These are phyloP conservation scores for Hericium rajendrae DNA, from an alignment of 768 basidiomycete genomes.

Conservation along the genomic window DNA sequence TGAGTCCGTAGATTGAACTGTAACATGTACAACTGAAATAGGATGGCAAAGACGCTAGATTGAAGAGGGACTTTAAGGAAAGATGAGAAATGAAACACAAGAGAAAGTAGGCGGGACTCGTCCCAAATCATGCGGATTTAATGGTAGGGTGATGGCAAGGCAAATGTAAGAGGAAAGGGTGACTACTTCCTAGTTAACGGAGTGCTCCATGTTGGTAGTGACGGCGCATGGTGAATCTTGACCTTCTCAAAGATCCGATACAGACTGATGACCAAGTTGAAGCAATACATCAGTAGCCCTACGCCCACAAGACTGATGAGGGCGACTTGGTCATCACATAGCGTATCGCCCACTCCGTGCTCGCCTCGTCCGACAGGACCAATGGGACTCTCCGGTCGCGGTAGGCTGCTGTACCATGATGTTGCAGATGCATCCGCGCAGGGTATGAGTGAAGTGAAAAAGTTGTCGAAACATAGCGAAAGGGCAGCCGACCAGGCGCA, in stretches of 20 bases:
- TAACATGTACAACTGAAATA: no score
- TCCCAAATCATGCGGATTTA: not conserved
- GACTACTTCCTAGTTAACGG: not conserved
- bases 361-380: constrained; percentile 33
- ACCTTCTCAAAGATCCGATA: constrained; percentile 87
- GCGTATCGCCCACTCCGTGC: constrained; percentile 38
- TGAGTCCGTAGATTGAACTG: no score
- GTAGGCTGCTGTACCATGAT: constrained; percentile 67
- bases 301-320: constrained; percentile 72
- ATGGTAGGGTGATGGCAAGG: not conserved
- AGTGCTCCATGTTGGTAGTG: not conserved
- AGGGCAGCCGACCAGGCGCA: constrained; percentile 91
- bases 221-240: constrained; percentile 44
- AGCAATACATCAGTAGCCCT: constrained; percentile 72
- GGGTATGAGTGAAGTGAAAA: constrained; percentile 77
- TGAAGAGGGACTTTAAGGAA: not conserved
- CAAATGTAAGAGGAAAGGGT: not conserved
- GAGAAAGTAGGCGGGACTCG: not conserved
- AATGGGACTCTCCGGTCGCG: constrained; percentile 34
- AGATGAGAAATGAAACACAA: not conserved
- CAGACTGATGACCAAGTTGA: constrained; percentile 75
- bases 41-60: no score
- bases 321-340: constrained; percentile 71
- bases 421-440: constrained; percentile 53
- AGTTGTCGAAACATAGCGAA: constrained; percentile 85